Conservation (phyloP, 2,329 filamentous ascomycete genomes). For the Colletotrichum godetiae region DNA sequence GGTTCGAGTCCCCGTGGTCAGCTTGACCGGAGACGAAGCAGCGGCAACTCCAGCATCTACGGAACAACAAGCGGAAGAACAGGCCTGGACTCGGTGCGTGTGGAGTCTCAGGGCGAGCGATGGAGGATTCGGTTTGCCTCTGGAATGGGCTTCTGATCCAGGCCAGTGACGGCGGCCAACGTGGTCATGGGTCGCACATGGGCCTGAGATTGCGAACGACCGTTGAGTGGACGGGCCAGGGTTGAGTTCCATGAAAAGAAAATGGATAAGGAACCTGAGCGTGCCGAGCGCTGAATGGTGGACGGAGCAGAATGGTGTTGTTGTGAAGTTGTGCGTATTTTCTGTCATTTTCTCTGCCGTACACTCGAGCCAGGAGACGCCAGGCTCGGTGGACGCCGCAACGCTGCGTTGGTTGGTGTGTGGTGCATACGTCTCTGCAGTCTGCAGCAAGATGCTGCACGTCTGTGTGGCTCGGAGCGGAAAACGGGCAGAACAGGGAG, state of each 20-base stretch:
- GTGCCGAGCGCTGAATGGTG: conserved; percentile 18
- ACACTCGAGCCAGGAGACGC: neutral
- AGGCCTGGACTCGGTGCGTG: conserved; percentile 21
- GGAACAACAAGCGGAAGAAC: neutral
- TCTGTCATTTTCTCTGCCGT: neutral
- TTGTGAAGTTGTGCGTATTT: neutral
- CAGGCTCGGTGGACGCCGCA: conserved; percentile 16
- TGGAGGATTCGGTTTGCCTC: conserved; percentile 24
- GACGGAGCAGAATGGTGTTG: neutral
- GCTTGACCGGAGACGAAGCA: conserved; percentile 14
- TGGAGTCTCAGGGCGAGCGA: conserved; percentile 15
- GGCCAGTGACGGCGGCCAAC: conserved; percentile 35
- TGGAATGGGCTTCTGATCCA: conserved; percentile 16
- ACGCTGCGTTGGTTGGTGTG: conserved; percentile 30
- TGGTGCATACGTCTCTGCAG: conserved; percentile 23
- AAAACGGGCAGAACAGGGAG: conserved; percentile 28
- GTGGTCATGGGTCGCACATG: conserved; percentile 36
- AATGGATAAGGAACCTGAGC: neutral
- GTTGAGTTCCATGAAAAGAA: conserved; percentile 8
- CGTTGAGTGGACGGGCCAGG: conserved; percentile 31
- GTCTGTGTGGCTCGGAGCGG: conserved; percentile 34
- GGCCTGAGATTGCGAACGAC: conserved; percentile 35
- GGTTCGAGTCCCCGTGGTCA: neutral
- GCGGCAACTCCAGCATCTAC: neutral
- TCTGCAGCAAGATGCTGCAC: conserved; percentile 7